Base-by-base conservation (phyloP, 352 stramenopile genomes). In the Phytophthora palmivora region DNA sequence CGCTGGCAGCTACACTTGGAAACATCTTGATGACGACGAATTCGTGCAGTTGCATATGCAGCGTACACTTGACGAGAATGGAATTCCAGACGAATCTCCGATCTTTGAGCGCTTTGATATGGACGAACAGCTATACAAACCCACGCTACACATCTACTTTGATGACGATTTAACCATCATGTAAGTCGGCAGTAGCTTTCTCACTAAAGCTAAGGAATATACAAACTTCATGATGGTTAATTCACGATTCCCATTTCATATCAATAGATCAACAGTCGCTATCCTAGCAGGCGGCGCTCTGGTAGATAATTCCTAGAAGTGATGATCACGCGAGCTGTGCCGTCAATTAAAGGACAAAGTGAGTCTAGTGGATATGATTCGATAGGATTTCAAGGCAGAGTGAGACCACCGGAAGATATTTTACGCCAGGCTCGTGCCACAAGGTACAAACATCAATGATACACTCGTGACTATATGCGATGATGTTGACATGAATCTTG, bases 1-100 rank as follows among this genome's bases (percentile, higher is more conserved):
- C 55, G 92, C 92, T 14, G 75, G 33, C 12, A 98, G 89, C 76
- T 98, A 98, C 74, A 97, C 91, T 45, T 98, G 93, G 93, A 98
- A 98, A 63, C 74, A 74, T 48, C 57, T 95, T 26, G 73, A 92
- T 39, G 82, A 92, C 37, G 80, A 86, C 60, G 84, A 91, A n/a
- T 98, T 98, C 63, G 72, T 96, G 30, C 85, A 86, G 30, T 72
- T 97, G 15, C 65, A 96, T 19, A 97, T 98, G 89, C 78, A 86
- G 16, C 72, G 72, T 32, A 97, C 90, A 12, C 76, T 98, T 24
- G 83, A 93, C 6, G 81, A 94, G 52, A 97, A 97, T 58, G 91
- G 92, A 9, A 85, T 98, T 50, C 37, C 53, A 1, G 92, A 98
- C 56, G 91, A 98, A 46, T 79, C 82, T 16, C 21, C 67, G 2